These are phyloP conservation scores for Beauveria bassiana DNA, from an alignment of 2,329 filamentous ascomycete species.

Conservation along the genomic window DNA sequence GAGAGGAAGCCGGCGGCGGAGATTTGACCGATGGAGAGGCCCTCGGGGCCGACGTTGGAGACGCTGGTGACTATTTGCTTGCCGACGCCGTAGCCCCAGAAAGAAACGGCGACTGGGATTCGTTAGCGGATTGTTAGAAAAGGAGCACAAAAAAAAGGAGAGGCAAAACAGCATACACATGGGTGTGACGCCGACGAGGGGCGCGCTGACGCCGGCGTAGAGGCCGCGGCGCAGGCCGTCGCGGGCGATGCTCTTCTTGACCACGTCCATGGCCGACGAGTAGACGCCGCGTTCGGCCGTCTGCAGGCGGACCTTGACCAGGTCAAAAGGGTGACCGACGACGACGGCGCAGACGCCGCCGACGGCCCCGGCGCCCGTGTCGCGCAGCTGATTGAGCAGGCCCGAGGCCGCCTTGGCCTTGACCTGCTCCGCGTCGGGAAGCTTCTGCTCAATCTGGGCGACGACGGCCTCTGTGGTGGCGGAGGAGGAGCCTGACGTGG, in stretches of 20 bases:
- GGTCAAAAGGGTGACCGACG: conserved; percentile 92
- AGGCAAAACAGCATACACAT: conserved; percentile 69
- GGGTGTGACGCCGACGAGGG: conserved; percentile 89
- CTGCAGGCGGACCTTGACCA: conserved; percentile 96
- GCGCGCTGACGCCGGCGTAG: conserved; percentile 95
- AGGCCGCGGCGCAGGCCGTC: conserved; percentile 76
- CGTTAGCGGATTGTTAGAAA: neutral
- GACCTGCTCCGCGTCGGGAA: conserved; percentile 31
- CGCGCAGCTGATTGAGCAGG: conserved; percentile 55
- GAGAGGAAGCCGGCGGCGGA: conserved; percentile 95
- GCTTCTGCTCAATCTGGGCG: conserved; percentile 36
- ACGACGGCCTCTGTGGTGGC: conserved; percentile 25
- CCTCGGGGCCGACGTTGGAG: conserved; percentile 56
- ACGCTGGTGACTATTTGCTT: conserved; percentile 73
- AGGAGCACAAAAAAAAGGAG: too few relatives aligned
- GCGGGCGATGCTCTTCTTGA: conserved; percentile 76
- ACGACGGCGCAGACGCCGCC: conserved; percentile 91
- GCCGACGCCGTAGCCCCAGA: conserved; percentile 91
- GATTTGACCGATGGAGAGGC: conserved; percentile 79
- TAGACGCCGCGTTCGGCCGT: conserved; percentile 94
- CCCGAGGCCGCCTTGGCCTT: conserved; percentile 28
- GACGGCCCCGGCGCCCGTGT: conserved; percentile 82
- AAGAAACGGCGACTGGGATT: conserved; percentile 55
- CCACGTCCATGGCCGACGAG: conserved; percentile 81
- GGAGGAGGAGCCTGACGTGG: conserved; percentile 13